Conservation (phyloP, 108 stramenopile species). For the Conticribra weissflogii region DNA sequence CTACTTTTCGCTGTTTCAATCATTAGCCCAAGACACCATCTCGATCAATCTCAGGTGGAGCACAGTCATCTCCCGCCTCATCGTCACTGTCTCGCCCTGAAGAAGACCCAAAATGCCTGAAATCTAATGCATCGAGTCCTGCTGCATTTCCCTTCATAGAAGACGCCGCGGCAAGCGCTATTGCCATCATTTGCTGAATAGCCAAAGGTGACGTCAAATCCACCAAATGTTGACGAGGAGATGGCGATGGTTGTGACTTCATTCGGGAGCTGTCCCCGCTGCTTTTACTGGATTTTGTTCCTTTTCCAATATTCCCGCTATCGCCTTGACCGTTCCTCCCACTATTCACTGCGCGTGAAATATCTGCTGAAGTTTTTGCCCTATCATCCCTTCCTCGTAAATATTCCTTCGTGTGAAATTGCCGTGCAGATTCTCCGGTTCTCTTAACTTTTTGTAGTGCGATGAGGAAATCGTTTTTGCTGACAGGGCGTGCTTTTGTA, state of each 20-base stretch:
- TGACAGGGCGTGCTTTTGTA: slow-evolving; percentile 66
- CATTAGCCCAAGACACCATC: no score
- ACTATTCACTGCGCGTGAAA: slow-evolving; percentile 12
- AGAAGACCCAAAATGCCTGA: no score
- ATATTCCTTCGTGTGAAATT: slow-evolving; percentile 50
- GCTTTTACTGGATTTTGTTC: background rate
- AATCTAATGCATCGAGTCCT: background rate
- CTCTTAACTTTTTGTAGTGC: slow-evolving; percentile 77
- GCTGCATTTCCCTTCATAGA: slow-evolving; percentile 15
- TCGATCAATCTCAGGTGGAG: no score
- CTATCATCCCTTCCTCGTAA: slow-evolving; percentile 38
- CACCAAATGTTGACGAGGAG: background rate
- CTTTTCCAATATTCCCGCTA: background rate
- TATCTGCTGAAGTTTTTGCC: slow-evolving; percentile 28
- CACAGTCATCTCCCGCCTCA: no score
- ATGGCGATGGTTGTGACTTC: background rate
- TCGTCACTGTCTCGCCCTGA: background rate
- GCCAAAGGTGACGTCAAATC: slow-evolving; percentile 3
- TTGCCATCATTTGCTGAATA: slow-evolving; percentile 39
- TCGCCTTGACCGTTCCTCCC: background rate
- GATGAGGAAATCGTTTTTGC: slow-evolving; percentile 56
- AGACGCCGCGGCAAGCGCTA: slow-evolving; percentile 23
- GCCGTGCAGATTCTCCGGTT: slow-evolving; percentile 76
- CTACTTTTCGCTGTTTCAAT: no score
- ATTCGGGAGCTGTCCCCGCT: background rate